These are phyloP conservation scores for Schizophyllum commune DNA, from an alignment of 1,284 basidiomycete species.

Conservation along the genomic window DNA sequence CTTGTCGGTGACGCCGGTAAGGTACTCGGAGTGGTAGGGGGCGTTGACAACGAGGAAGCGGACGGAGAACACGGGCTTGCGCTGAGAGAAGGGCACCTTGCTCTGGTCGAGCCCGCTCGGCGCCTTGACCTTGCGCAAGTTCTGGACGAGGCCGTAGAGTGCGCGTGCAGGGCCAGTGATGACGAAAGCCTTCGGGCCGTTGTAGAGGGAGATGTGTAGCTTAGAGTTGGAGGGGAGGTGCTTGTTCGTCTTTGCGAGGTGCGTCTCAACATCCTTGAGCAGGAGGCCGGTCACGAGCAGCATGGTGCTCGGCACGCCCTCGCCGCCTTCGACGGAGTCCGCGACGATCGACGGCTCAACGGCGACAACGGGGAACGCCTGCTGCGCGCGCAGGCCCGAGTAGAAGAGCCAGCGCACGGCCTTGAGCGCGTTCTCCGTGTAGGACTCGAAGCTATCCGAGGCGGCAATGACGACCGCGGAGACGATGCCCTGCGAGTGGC, in stretches of 20 bases:
- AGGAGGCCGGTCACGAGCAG: conserved; percentile 81
- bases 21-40: conserved; percentile 90
- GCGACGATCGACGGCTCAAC: conserved; percentile 85
- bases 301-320: conserved; percentile 94
- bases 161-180: conserved; percentile 90
- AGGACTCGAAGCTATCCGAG: conserved; percentile 70
- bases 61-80: conserved; percentile 89
- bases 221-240: conserved; percentile 40
- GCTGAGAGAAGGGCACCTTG: conserved; percentile 69
- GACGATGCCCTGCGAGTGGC: conserved; percentile 95
- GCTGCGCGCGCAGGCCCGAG: conserved; percentile 88
- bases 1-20: conserved; percentile 72
- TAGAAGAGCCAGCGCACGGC: conserved; percentile 91
- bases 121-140: conserved; percentile 85
- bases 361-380: conserved; percentile 90
- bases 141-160: conserved; percentile 91
- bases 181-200: conserved; percentile 87
- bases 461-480: conserved; percentile 86
- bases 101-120: conserved; percentile 82
- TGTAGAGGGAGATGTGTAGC: conserved; percentile 83
- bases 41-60: conserved; percentile 93
- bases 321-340: conserved; percentile 86
- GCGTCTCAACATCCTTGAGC: conserved; percentile 72
- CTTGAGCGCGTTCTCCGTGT: conserved; percentile 72
- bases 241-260: conserved; percentile 85